phyloP scores from a whole-genome alignment of 2,329 filamentous ascomycete genomes.

The Leptoxyphium fumago region DNA sequence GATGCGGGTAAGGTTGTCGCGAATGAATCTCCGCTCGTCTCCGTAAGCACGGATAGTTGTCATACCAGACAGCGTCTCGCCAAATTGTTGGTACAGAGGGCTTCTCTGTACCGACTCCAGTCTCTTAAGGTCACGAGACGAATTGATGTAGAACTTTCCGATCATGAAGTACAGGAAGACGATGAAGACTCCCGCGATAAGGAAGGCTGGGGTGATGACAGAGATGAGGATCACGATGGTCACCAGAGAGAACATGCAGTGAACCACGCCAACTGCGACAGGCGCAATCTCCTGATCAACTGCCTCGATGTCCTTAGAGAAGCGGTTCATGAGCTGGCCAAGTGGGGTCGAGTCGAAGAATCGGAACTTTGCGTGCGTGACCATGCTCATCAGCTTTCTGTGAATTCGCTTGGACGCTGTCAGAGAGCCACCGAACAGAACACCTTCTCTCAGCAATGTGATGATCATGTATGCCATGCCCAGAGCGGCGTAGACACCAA shows the following conservation, averaged over 20 bases:
- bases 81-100: conserved; percentile 93
- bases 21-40: conserved; percentile 81
- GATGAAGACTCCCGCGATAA: conserved; percentile 78
- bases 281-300: conserved; percentile 93
- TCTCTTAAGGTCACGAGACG: conserved; percentile 89
- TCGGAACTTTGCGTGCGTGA: conserved; percentile 84
- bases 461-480: conserved; percentile 65
- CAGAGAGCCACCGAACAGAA: conserved; percentile 84
- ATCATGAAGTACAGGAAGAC: conserved; percentile 68
- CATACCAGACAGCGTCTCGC: conserved; percentile 86
- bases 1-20: conserved; percentile 76
- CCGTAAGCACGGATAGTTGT: conserved; percentile 95
- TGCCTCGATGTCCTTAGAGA: conserved; percentile 92
- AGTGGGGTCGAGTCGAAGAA: conserved; percentile 96
- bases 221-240: conserved; percentile 83
- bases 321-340: conserved; percentile 93
- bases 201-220: conserved; percentile 75
- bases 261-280: conserved; percentile 63
- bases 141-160: conserved; percentile 74
- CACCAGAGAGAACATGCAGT: conserved; percentile 53
- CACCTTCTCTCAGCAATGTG: conserved; percentile 67
- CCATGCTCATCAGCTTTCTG: conserved; percentile 56
- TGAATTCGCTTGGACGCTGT: conserved; percentile 79
- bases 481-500: conserved; percentile 67
- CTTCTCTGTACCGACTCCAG: conserved; percentile 89